Evolutionary conservation across 345 rosid genomes (phyloP).

Genomic region (Ceriops decandra): DNA sequence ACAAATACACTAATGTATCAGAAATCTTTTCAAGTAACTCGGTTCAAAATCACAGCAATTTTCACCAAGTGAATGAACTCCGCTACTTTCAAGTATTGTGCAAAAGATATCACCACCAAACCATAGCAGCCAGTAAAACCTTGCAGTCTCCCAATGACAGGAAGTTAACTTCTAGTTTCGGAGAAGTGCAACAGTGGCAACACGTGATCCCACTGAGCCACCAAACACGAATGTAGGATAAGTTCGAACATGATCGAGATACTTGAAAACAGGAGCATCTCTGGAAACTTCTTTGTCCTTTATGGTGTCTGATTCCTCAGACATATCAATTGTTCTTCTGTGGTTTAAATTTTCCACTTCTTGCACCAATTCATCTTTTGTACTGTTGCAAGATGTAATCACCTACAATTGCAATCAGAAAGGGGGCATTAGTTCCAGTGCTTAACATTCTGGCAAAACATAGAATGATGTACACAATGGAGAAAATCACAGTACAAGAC

Average conservation of each 20-base stretch:
- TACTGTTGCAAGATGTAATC: conserved; percentile 82
- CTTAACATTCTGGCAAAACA: too few species aligned
- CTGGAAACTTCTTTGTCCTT: conserved; percentile 43
- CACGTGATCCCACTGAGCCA: conserved; percentile 82
- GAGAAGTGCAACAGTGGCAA: conserved; percentile 85
- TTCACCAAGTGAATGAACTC: too few species aligned
- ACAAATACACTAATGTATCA: too few species aligned
- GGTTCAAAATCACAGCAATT: too few species aligned
- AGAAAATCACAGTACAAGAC: too few species aligned
- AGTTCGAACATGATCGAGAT: conserved; percentile 72
- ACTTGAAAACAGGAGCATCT: conserved; percentile 44
- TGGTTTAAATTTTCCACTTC: conserved; percentile 68
- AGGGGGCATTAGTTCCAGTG: too few species aligned
- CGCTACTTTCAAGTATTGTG: too few species aligned
- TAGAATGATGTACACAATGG: too few species aligned
- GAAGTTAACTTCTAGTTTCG: conserved; percentile 35
- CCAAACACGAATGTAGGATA: conserved; percentile 91
- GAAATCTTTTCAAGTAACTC: too few species aligned
- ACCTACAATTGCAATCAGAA: conserved; percentile 40
- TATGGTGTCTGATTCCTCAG: conserved; percentile 27
- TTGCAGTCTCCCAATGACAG: too few species aligned
- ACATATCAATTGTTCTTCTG: conserved; percentile 32
- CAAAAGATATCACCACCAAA: too few species aligned
- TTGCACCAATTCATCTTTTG: conserved; percentile 79
- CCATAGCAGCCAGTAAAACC: too few species aligned